Percentiles rank a stretch among this genome's conserved stretches.
phyloP scores from a whole-genome alignment of 495 filamentous ascomycete genomes.

The Podospora anserina region DNA sequence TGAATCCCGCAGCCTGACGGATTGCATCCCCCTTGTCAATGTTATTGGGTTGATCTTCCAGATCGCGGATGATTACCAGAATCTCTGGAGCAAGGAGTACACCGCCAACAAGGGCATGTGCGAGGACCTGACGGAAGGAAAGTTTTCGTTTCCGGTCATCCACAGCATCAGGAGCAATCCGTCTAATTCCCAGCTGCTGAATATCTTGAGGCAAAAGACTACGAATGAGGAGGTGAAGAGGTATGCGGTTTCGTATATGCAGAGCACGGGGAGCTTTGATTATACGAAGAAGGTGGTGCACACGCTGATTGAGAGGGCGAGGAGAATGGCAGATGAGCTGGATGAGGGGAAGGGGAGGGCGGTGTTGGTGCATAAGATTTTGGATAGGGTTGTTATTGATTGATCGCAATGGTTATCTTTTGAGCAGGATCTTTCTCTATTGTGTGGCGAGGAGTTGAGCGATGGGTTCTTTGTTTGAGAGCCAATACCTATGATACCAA shows the following conservation, averaged over 20 bases:
- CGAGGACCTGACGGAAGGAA: conserved; percentile 96
- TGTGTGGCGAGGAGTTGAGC: background rate
- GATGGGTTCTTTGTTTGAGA: background rate
- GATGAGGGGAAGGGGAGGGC: conserved; percentile 51
- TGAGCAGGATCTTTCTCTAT: background rate
- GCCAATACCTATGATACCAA: background rate
- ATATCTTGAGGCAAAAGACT: conserved; percentile 88
- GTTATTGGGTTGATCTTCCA: conserved; percentile 91
- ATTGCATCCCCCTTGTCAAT: conserved; percentile 84
- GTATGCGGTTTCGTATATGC: conserved; percentile 91
- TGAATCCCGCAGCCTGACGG: conserved; percentile 61
- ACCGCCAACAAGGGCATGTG: conserved; percentile 88
- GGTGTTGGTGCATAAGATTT: conserved; percentile 46
- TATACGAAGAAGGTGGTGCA: conserved; percentile 72
- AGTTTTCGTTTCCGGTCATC: conserved; percentile 97
- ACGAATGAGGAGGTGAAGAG: conserved; percentile 82
- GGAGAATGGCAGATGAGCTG: conserved; percentile 64
- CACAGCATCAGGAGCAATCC: conserved; percentile 86
- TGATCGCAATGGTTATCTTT: background rate
- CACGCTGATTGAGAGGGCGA: conserved; percentile 63
- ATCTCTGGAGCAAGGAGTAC: conserved; percentile 71
- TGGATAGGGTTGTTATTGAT: conserved; percentile 46
- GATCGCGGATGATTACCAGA: conserved; percentile 95
- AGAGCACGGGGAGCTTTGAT: conserved; percentile 81
- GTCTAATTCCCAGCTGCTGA: conserved; percentile 75